phyloP scores from a whole-genome alignment of 2,329 filamentous ascomycete species.

The Colletotrichum camelliae region DNA sequence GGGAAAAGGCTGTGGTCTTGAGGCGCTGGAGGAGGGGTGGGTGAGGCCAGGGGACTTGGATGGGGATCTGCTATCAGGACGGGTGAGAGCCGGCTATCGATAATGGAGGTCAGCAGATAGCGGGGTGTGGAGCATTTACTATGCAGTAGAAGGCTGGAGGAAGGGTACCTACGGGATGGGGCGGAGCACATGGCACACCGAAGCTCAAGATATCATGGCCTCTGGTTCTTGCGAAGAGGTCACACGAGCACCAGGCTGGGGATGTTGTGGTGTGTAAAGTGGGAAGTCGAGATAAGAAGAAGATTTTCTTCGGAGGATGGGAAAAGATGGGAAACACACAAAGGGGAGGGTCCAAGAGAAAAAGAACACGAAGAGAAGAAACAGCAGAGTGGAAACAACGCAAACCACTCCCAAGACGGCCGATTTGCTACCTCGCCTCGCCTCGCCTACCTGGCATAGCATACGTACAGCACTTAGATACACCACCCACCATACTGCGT shows the following conservation, averaged over 20 bases:
- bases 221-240: background rate
- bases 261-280: background rate
- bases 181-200: conserved; percentile 20
- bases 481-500: background rate
- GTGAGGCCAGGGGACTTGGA: background rate
- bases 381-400: background rate
- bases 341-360: background rate
- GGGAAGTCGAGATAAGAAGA: background rate
- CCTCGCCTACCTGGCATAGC: background rate
- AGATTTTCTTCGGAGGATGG: background rate
- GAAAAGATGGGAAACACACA: background rate
- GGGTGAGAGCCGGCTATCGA: conserved; percentile 19
- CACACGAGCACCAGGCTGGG: conserved; percentile 7
- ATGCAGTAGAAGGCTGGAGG: conserved; percentile 2
- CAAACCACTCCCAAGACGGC: background rate
- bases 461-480: background rate
- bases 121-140: conserved; percentile 8
- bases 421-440: background rate
- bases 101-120: conserved; percentile 20
- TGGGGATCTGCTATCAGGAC: conserved; percentile 16
- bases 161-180: conserved; percentile 13
- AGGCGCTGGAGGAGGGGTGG: conserved; percentile 4
- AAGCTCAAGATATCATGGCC: conserved; percentile 18
- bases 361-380: background rate
- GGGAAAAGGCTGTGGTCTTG: background rate